Percentiles rank a stretch among this genome's conserved stretches.
phyloP scores from a whole-genome alignment of 805 yeast genomes.

The Cyberlindnera suaveolens region DNA sequence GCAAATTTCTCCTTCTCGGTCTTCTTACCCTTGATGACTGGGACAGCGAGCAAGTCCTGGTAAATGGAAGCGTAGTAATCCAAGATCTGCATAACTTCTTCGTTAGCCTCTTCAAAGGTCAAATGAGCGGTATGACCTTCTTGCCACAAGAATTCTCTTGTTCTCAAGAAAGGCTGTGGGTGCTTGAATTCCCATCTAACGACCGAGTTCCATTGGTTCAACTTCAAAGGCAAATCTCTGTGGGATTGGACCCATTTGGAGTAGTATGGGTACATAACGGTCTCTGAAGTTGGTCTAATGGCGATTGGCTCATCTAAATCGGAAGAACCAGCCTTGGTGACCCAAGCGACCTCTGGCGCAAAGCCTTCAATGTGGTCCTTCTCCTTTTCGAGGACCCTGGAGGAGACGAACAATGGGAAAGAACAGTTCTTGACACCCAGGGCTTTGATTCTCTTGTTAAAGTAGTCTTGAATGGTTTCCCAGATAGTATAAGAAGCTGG shows the following conservation, averaged over 20 bases:
- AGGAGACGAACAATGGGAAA: conserved; percentile 98
- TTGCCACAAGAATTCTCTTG: conserved; percentile 99
- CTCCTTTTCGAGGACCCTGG: conserved; percentile 90
- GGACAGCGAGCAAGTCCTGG: conserved; percentile 92
- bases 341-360: conserved; percentile 99
- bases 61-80: conserved; percentile 82
- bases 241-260: conserved; percentile 98
- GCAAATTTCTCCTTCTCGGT: conserved; percentile 98
- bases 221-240: conserved; percentile 92
- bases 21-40: conserved; percentile 90
- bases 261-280: conserved; percentile 99
- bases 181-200: conserved; percentile 99
- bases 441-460: conserved; percentile 72
- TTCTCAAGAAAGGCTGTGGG: conserved; percentile 98
- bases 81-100: conserved; percentile 81
- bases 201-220: conserved; percentile 99
- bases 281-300: conserved; percentile 98
- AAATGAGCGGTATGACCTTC: conserved; percentile 99
- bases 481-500: conserved; percentile 93
- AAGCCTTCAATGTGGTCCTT: conserved; percentile 98
- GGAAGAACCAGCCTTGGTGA: conserved; percentile 88
- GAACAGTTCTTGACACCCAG: conserved; percentile 92
- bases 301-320: conserved; percentile 98
- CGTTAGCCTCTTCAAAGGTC: conserved; percentile 71
- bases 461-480: conserved; percentile 90